Conservation (phyloP, 495 filamentous ascomycete genomes). For the Penicillium maclennaniae region DNA sequence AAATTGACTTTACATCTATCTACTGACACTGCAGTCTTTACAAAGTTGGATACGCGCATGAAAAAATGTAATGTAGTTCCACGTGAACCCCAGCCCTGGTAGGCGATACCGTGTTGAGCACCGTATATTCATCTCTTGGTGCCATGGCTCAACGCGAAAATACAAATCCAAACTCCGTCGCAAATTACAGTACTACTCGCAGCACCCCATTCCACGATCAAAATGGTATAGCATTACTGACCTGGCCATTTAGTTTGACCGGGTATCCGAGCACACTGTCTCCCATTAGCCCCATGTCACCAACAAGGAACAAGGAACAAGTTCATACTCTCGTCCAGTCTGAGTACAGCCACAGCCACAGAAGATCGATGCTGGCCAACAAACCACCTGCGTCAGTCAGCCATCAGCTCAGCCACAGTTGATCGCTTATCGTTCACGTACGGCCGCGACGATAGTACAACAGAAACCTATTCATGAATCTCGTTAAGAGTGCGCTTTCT, state of each 20-base stretch:
- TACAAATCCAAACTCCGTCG: neutral
- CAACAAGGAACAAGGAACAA: neutral
- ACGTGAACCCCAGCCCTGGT: no score
- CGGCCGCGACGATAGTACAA: slow-evolving; percentile 47
- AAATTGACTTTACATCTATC: neutral
- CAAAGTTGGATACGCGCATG: no score
- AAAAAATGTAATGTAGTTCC: no score
- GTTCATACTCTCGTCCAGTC: slow-evolving; percentile 52
- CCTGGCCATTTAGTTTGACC: slow-evolving; percentile 50
- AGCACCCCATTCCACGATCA: slow-evolving; percentile 21
- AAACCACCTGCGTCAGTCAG: slow-evolving; percentile 41
- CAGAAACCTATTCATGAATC: slow-evolving; percentile 33
- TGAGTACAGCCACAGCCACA: slow-evolving; percentile 58
- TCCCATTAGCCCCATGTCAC: slow-evolving; percentile 6
- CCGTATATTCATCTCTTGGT: neutral
- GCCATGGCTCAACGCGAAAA: neutral
- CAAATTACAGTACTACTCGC: no score
- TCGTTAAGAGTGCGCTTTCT: neutral
- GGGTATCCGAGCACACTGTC: slow-evolving; percentile 51
- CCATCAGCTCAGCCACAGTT: neutral
- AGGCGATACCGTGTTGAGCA: neutral
- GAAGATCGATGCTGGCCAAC: slow-evolving; percentile 56
- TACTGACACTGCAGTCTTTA: no score
- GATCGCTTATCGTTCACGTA: slow-evolving; percentile 28
- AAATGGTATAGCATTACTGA: slow-evolving; percentile 53